Conservation (phyloP, 495 filamentous ascomycete genomes). For the Neohortaea acidophila region DNA sequence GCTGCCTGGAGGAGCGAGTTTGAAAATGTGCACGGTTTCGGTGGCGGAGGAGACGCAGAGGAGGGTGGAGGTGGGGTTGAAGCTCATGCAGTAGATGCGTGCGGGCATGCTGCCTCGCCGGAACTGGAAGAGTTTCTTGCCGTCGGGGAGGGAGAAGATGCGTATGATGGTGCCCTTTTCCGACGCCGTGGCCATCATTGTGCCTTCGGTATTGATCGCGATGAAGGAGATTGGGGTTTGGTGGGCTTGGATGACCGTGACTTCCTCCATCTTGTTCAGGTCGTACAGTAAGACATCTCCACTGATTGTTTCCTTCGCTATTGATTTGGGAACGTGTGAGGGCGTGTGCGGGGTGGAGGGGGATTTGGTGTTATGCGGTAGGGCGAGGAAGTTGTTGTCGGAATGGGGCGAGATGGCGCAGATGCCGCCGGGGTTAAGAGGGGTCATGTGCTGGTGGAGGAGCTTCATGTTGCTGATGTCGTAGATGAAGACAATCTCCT, state of each 20-base stretch:
- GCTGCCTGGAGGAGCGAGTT: constrained; percentile 39
- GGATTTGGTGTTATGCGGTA: constrained; percentile 75
- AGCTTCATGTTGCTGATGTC: constrained; percentile 97
- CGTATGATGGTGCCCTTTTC: constrained; percentile 96
- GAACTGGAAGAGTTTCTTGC: constrained; percentile 88
- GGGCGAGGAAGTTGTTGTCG: constrained; percentile 88
- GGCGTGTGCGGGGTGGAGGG: constrained; percentile 43
- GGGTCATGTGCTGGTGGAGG: constrained; percentile 10
- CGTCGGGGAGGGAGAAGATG: constrained; percentile 78
- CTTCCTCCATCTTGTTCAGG: constrained; percentile 66
- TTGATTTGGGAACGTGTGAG: constrained; percentile 67
- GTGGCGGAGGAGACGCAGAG: constrained; percentile 91
- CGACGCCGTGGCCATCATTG: constrained; percentile 83
- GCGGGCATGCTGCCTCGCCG: constrained; percentile 85
- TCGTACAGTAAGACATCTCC: constrained; percentile 91
- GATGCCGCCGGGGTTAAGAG: constrained; percentile 43
- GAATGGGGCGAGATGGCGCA: constrained; percentile 86
- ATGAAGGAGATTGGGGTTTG: constrained; percentile 81
- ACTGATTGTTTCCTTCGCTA: constrained; percentile 62
- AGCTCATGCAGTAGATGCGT: constrained; percentile 97
- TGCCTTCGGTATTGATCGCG: constrained; percentile 80
- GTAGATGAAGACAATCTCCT: constrained; percentile 93
- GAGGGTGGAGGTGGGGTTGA: constrained; percentile 83
- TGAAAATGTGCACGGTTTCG: constrained; percentile 96
- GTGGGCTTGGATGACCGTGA: constrained; percentile 90